Evolutionary conservation across 1,139 yeast species (phyloP).

Genomic region (Arxiozyma heterogenica): DNA sequence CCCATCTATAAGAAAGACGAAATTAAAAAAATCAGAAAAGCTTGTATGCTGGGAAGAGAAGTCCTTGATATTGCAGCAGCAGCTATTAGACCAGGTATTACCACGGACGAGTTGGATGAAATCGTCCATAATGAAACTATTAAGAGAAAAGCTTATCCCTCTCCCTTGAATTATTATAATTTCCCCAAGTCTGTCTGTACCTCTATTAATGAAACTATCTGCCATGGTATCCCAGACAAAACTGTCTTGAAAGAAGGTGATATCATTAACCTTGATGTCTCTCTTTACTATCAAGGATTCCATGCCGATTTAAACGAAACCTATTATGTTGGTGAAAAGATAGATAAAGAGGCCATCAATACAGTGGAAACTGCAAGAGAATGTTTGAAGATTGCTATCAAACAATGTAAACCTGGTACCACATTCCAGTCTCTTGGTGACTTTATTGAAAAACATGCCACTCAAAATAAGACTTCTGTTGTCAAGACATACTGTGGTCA

Average conservation of each 20-base stretch:
- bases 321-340: constrained; percentile 85
- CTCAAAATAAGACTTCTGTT: constrained; percentile 69
- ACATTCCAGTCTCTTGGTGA: constrained; percentile 84
- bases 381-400: constrained; percentile 74
- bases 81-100: constrained; percentile 73
- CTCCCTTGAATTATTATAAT: constrained; percentile 89
- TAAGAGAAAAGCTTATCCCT: constrained; percentile 87
- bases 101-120: constrained; percentile 87
- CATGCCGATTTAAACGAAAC: constrained; percentile 96
- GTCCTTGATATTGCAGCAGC: constrained; percentile 81
- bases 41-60: constrained; percentile 73
- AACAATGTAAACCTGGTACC: constrained; percentile 81
- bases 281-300: constrained; percentile 75
- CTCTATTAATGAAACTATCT: constrained; percentile 86
- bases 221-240: constrained; percentile 96
- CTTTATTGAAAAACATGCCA: constrained; percentile 80
- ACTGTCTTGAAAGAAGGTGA: constrained; percentile 86
- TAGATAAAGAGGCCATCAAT: constrained; percentile 51
- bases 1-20: constrained; percentile 55
- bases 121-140: constrained; percentile 82
- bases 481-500: constrained; percentile 92
- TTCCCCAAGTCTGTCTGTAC: constrained; percentile 92
- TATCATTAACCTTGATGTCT: constrained; percentile 82
- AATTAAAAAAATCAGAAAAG: constrained; percentile 63
- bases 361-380: constrained; percentile 94